Percentiles rank a stretch among this genome's conserved stretches.
Evolutionary conservation across 2,329 filamentous ascomycete genomes (phyloP).

Genomic region (Aspergillus sp.): DNA sequence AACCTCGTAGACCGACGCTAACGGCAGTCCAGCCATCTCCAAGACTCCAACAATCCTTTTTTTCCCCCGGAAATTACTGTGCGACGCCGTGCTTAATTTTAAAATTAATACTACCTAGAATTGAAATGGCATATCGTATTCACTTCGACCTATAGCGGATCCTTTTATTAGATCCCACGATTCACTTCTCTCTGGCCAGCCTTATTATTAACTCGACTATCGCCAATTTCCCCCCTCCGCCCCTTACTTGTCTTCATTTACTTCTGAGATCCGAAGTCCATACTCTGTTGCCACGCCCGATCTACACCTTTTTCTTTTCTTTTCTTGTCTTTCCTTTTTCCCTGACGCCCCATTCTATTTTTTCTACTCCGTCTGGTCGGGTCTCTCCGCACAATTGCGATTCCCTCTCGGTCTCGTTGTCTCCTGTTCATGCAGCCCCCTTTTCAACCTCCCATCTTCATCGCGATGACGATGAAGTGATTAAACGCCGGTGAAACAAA

Average conservation of each 20-base stretch:
- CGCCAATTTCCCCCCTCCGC: not conserved
- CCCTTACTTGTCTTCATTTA: not conserved
- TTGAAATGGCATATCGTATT: not conserved
- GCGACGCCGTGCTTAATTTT: too few relatives aligned
- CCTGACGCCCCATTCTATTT: not conserved
- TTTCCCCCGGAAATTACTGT: too few relatives aligned
- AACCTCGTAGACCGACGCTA: too few relatives aligned
- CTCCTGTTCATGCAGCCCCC: not conserved
- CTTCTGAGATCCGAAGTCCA: too few relatives aligned
- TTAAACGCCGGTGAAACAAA: slow-evolving; percentile 23
- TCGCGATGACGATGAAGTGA: slow-evolving; percentile 12
- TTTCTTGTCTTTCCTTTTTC: not conserved
- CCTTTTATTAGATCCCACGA: too few relatives aligned
- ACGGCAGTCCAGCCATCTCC: too few relatives aligned
- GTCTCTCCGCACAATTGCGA: not conserved
- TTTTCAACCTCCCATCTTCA: not conserved
- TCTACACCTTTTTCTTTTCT: not conserved
- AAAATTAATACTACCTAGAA: too few relatives aligned
- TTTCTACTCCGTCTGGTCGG: not conserved
- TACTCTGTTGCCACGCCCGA: too few relatives aligned
- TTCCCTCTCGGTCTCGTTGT: not conserved
- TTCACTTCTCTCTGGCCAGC: too few relatives aligned
- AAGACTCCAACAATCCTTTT: too few relatives aligned
- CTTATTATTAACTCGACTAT: not conserved
- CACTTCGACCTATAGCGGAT: not conserved